Conservation (phyloP, 2,329 filamentous ascomycete species). For the Lasiodiplodia sp. region DNA sequence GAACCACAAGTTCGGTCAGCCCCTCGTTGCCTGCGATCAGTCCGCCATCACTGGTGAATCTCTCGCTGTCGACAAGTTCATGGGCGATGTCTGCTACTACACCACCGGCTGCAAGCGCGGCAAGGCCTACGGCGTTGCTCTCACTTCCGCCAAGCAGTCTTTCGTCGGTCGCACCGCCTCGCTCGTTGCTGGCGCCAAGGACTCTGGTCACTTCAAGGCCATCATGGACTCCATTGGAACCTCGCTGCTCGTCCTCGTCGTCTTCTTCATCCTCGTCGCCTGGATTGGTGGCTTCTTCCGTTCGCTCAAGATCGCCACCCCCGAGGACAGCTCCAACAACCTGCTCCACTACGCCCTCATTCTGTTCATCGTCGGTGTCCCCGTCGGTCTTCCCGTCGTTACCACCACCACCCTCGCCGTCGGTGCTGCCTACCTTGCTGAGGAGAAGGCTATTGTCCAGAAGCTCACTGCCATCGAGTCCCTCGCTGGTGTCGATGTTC, state of each 20-base stretch:
- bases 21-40: slow-evolving; percentile 76
- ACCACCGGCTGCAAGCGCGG: slow-evolving; percentile 84
- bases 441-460: slow-evolving; percentile 81
- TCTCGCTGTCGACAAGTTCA: slow-evolving; percentile 79
- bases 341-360: slow-evolving; percentile 74
- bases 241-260: slow-evolving; percentile 75
- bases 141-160: slow-evolving; percentile 72
- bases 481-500: slow-evolving; percentile 75
- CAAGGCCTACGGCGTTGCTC: slow-evolving; percentile 74
- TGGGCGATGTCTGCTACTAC: slow-evolving; percentile 79
- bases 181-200: slow-evolving; percentile 76
- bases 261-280: slow-evolving; percentile 76
- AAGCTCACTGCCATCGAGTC: slow-evolving; percentile 82
- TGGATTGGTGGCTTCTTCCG: slow-evolving; percentile 85
- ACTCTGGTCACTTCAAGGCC: slow-evolving; percentile 81
- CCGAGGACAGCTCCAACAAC: slow-evolving; percentile 66
- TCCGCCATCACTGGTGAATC: slow-evolving; percentile 84
- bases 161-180: slow-evolving; percentile 80
- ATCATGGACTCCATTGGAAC: slow-evolving; percentile 86
- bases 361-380: slow-evolving; percentile 79
- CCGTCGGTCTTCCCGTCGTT: slow-evolving; percentile 80
- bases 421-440: slow-evolving; percentile 77
- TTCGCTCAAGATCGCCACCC: slow-evolving; percentile 68
- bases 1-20: slow-evolving; percentile 66
- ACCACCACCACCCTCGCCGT: slow-evolving; percentile 80